These are phyloP conservation scores for Pseudogymnoascus sp. DNA, from an alignment of 2,329 filamentous ascomycete species.

Conservation along the genomic window DNA sequence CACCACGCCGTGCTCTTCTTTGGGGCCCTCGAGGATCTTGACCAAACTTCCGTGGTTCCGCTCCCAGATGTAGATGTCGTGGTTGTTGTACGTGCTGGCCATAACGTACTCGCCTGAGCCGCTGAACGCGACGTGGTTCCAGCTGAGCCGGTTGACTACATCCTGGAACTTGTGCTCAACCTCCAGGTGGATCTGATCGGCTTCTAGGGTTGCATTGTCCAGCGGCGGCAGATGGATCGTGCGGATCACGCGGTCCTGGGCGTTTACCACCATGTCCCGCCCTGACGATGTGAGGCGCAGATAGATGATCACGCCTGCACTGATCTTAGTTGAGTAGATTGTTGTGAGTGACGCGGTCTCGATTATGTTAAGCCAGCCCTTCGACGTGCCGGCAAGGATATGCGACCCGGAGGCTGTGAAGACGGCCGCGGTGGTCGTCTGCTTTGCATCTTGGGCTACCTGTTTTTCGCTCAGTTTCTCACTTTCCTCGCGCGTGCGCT, in stretches of 20 bases:
- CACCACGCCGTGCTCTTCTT: constrained; percentile 91
- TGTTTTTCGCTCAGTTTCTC: constrained; percentile 71
- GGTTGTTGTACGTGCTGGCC: constrained; percentile 95
- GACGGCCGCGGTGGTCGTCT: constrained; percentile 86
- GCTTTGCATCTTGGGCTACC: constrained; percentile 84
- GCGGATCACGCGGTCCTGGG: constrained; percentile 88
- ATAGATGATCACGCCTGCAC: constrained; percentile 79
- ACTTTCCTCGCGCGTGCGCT: constrained; percentile 64
- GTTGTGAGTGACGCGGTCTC: constrained; percentile 72
- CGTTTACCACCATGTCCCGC: constrained; percentile 82
- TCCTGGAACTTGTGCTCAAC: constrained; percentile 98
- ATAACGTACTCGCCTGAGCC: constrained; percentile 92
- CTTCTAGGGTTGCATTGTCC: constrained; percentile 60
- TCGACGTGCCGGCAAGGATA: constrained; percentile 87
- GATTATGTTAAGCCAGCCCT: constrained; percentile 94
- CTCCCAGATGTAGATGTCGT: constrained; percentile 98
- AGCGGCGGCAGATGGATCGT: constrained; percentile 84
- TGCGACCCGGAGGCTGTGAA: constrained; percentile 82
- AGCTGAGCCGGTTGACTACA: constrained; percentile 86
- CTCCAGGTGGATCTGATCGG: constrained; percentile 79
- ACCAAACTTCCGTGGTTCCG: constrained; percentile 86
- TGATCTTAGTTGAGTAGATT: constrained; percentile 84
- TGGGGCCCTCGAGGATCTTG: constrained; percentile 92
- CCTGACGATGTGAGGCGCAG: constrained; percentile 79
- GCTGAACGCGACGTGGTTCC: constrained; percentile 96